phyloP scores from a whole-genome alignment of 2,329 filamentous ascomycete genomes.

The Dissoconium aciculare region DNA sequence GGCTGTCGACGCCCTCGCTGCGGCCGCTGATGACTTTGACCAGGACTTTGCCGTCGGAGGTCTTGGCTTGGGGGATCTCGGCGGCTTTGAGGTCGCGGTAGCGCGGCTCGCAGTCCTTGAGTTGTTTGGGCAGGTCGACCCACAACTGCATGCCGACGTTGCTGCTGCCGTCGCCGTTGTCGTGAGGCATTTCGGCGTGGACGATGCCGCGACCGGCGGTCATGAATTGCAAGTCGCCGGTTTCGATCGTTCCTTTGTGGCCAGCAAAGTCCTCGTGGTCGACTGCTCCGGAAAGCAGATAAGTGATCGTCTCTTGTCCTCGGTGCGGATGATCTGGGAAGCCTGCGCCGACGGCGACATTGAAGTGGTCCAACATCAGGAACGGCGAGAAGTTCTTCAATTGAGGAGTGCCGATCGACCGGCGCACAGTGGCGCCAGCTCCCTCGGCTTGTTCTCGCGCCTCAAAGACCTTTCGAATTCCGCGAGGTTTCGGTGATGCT shows the following conservation, averaged over 20 bases:
- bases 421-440: constrained; percentile 70
- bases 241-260: constrained; percentile 64
- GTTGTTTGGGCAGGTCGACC: constrained; percentile 71
- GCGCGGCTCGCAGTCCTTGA: constrained; percentile 81
- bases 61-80: constrained; percentile 64
- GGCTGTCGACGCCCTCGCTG: constrained; percentile 67
- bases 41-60: constrained; percentile 57
- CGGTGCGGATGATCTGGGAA: constrained; percentile 35
- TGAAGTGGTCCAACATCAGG: constrained; percentile 82
- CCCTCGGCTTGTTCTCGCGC: constrained; percentile 80
- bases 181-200: constrained; percentile 67
- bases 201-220: constrained; percentile 83
- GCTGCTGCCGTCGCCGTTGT: constrained; percentile 57
- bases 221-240: constrained; percentile 97
- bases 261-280: constrained; percentile 90
- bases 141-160: constrained; percentile 88
- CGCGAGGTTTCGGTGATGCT: constrained; percentile 54
- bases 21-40: constrained; percentile 86
- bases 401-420: constrained; percentile 71
- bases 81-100: constrained; percentile 69
- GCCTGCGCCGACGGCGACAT: constrained; percentile 53
- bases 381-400: constrained; percentile 83
- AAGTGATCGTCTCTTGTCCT: constrained; percentile 75
- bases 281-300: constrained; percentile 61
- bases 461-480: constrained; percentile 69